Evolutionary conservation across 495 filamentous ascomycete genomes (phyloP).

Genomic region (Penicillium odoratum): DNA sequence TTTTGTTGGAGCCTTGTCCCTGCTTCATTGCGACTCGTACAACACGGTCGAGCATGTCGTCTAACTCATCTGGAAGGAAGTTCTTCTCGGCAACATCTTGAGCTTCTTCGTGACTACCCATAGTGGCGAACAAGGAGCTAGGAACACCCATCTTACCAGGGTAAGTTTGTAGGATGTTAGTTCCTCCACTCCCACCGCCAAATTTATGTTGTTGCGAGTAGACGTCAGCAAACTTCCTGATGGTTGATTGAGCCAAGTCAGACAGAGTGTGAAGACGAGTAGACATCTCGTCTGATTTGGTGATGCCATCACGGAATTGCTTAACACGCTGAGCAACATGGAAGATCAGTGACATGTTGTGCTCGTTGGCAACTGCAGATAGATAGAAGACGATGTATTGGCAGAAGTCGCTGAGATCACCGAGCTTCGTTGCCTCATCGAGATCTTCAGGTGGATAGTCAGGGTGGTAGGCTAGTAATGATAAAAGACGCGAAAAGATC

Average conservation of each 20-base stretch:
- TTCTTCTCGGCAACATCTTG: constrained; percentile 81
- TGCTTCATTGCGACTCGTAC: constrained; percentile 49
- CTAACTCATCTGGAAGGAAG: constrained; percentile 77
- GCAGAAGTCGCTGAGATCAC: constrained; percentile 75
- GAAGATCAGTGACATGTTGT: constrained; percentile 85
- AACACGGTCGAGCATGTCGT: constrained; percentile 71
- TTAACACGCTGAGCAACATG: constrained; percentile 93
- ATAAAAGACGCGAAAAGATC: constrained; percentile 81
- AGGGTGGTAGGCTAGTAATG: constrained; percentile 89
- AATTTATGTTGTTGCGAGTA: constrained; percentile 52
- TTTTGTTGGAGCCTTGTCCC: constrained; percentile 35
- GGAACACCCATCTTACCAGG: constrained; percentile 81
- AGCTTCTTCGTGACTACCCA: constrained; percentile 74
- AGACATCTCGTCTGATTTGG: constrained; percentile 52
- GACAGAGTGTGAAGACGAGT: constrained; percentile 75
- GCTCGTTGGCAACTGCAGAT: constrained; percentile 74
- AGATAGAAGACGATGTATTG: constrained; percentile 90
- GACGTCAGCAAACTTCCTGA: constrained; percentile 73
- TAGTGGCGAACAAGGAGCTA: constrained; percentile 68
- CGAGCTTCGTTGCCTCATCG: constrained; percentile 54
- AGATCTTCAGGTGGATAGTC: constrained; percentile 64
- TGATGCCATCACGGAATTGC: constrained; percentile 78
- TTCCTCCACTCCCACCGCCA: constrained; percentile 61
- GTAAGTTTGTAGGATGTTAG: constrained; percentile 74
- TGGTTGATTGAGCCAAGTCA: constrained; percentile 80